Evolutionary conservation across 2,329 filamentous ascomycete species (phyloP).

Genomic region (Chrysoporthe puriensis): DNA sequence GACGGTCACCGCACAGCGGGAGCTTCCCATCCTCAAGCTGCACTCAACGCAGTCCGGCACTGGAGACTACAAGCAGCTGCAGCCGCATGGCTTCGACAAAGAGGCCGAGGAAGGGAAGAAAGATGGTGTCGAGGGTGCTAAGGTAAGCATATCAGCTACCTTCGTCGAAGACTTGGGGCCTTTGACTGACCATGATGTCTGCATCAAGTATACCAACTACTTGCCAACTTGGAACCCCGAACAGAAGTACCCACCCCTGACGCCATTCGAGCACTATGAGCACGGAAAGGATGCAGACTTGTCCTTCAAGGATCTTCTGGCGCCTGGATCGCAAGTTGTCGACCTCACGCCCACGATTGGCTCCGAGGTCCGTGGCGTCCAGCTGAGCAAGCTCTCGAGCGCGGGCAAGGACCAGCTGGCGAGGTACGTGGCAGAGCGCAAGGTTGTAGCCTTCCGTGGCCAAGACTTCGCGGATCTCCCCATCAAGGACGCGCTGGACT

Average conservation of each 20-base stretch:
- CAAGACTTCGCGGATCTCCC: conserved; percentile 68
- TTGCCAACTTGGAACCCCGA: conserved; percentile 65
- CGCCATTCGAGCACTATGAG: conserved; percentile 69
- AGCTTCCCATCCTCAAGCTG: conserved; percentile 35
- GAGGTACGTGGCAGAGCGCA: conserved; percentile 69
- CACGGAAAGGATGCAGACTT: conserved; percentile 71
- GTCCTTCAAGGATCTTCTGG: conserved; percentile 64
- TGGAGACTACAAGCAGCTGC: conserved; percentile 34
- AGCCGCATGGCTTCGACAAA: conserved; percentile 25
- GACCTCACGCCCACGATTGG: conserved; percentile 71
- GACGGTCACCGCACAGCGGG: conserved; percentile 36
- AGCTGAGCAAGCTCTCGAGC: conserved; percentile 64
- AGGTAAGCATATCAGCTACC: conserved; percentile 19
- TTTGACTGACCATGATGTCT: no score
- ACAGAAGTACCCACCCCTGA: conserved; percentile 62
- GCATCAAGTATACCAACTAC: conserved; percentile 62
- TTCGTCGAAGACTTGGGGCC: background rate
- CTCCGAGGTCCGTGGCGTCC: conserved; percentile 68
- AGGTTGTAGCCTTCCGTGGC: conserved; percentile 71
- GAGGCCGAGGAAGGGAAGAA: conserved; percentile 31
- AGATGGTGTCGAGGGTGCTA: conserved; percentile 28
- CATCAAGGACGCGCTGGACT: conserved; percentile 66
- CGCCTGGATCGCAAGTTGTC: conserved; percentile 50
- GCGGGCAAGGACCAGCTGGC: conserved; percentile 73
- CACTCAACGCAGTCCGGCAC: conserved; percentile 46